Conservation (phyloP, 139 green algal genomes). For the Closterium sp. region DNA sequence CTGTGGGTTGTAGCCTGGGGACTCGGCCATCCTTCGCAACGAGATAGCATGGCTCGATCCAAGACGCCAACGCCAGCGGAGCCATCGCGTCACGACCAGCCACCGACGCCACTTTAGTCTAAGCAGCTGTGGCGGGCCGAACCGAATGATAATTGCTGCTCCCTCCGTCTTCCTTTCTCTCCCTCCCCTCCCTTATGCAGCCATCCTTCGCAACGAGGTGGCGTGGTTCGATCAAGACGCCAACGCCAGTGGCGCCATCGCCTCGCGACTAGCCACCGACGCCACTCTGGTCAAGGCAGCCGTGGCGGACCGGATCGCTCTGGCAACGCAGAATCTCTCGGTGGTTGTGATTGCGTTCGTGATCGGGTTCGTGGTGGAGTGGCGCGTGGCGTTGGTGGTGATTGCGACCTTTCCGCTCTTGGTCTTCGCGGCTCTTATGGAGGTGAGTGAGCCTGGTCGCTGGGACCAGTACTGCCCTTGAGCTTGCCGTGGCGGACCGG, state of each 20-base stretch:
- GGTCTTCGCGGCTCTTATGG: conserved; percentile 38
- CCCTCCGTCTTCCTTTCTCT: not conserved
- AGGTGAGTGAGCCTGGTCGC: not conserved
- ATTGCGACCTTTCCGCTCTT: conserved; percentile 28
- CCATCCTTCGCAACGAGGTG: conserved; percentile 21
- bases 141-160: too few species aligned
- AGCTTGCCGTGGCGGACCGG: conserved; percentile 25
- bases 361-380: conserved; percentile 63
- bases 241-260: conserved; percentile 25
- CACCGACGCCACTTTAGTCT: not conserved
- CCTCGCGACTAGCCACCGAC: not conserved
- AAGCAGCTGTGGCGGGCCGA: conserved; percentile 32
- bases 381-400: conserved; percentile 44
- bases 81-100: not conserved
- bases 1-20: not conserved
- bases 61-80: conserved; percentile 18
- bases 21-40: conserved; percentile 14
- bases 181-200: not conserved
- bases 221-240: conserved; percentile 25
- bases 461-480: too few species aligned
- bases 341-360: conserved; percentile 56
- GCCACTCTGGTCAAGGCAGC: conserved; percentile 10
- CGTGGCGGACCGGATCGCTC: conserved; percentile 20
- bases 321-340: not conserved
- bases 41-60: conserved; percentile 36